Conservation (phyloP, 768 basidiomycete species). For the Steccherinum ochraceum region DNA sequence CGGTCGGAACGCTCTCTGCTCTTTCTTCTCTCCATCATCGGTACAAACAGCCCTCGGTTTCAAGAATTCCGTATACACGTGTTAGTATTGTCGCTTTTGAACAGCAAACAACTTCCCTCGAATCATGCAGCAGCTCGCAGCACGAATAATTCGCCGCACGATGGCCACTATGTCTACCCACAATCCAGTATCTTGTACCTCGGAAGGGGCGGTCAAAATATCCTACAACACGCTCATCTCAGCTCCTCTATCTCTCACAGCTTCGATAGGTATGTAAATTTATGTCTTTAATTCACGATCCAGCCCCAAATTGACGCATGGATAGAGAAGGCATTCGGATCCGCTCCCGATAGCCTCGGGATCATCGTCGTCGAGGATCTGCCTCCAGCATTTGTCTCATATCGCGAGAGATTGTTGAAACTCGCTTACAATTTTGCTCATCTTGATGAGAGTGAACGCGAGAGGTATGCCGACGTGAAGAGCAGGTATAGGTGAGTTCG, state of each 20-base stretch:
- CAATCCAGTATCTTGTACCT: constrained; percentile 27
- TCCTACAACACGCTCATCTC: constrained; percentile 55
- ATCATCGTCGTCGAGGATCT: constrained; percentile 81
- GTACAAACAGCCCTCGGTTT: too few species aligned
- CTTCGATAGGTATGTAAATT: constrained; percentile 60
- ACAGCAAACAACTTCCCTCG: too few species aligned
- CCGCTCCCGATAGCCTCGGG: constrained; percentile 66
- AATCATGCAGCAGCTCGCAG: too few species aligned
- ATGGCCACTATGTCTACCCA: constrained; percentile 10
- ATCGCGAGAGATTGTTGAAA: constrained; percentile 68
- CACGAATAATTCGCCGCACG: constrained; percentile 10
- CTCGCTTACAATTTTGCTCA: constrained; percentile 72
- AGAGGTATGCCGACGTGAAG: constrained; percentile 66
- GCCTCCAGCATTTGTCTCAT: constrained; percentile 52
- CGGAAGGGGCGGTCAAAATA: constrained; percentile 52
- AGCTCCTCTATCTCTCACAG: constrained; percentile 43
- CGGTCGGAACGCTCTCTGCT: too few species aligned
- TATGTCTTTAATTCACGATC: constrained; percentile 2
- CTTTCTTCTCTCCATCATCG: too few species aligned
- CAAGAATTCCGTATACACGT: too few species aligned
- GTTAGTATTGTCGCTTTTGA: too few species aligned
- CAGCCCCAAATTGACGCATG: background rate
- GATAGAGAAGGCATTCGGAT: constrained; percentile 81
- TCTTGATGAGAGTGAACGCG: constrained; percentile 58
- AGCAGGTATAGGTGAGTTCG: constrained; percentile 66